Evolutionary conservation across 305 asterid genomes (phyloP).

Genomic region (Fraxinus sp.): DNA sequence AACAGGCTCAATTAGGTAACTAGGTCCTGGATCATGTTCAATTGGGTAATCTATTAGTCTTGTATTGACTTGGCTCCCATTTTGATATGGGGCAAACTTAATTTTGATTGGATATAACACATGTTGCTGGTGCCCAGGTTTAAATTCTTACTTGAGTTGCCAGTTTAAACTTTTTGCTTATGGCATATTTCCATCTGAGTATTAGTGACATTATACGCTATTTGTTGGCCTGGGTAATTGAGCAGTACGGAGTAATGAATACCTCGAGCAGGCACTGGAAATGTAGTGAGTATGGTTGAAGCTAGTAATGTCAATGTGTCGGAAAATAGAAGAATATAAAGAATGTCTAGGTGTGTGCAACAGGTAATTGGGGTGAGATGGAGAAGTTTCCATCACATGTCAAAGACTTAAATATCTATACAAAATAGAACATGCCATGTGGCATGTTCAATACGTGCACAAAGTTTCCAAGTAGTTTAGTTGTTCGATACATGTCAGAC

Average conservation of each 20-base stretch:
- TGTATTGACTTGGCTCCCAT: background rate
- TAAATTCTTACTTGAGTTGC: background rate
- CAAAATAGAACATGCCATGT: background rate
- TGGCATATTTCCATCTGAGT: background rate
- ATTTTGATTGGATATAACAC: background rate
- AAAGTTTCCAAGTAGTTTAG: background rate
- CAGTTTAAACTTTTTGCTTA: background rate
- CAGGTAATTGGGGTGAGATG: background rate
- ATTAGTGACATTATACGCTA: background rate
- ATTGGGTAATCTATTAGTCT: background rate
- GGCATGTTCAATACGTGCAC: background rate
- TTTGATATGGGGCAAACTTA: background rate
- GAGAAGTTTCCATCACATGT: background rate
- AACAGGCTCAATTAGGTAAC: background rate
- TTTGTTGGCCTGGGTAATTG: background rate
- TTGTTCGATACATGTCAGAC: background rate
- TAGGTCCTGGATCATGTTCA: background rate
- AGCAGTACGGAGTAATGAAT: background rate
- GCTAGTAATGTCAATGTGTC: background rate
- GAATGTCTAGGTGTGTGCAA: background rate
- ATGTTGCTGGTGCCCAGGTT: background rate
- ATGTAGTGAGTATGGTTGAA: background rate
- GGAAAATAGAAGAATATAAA: background rate
- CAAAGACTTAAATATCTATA: background rate
- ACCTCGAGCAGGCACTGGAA: background rate